Conservation (phyloP, 1,284 basidiomycete species). For the Vanrija humicola region DNA sequence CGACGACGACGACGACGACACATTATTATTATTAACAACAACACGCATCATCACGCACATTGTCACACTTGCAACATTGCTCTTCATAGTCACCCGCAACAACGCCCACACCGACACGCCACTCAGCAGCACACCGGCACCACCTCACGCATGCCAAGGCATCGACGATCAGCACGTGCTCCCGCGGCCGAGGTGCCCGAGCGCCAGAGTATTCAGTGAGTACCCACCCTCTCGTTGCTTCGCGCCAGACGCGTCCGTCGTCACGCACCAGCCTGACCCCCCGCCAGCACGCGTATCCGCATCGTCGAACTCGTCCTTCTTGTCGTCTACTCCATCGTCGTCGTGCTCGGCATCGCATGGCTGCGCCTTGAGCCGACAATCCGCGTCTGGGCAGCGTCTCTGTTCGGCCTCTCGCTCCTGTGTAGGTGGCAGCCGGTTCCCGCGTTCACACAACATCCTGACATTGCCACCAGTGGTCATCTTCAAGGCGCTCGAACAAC, state of each 20-base stretch:
- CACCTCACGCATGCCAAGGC: not conserved
- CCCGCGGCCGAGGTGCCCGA: too few species aligned
- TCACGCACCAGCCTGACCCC: too few species aligned
- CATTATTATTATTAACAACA: too few species aligned
- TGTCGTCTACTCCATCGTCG: not conserved
- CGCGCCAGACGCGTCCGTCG: too few species aligned
- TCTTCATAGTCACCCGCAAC: too few species aligned
- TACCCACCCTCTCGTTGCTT: too few species aligned
- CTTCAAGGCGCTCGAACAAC: conserved; percentile 10
- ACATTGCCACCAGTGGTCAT: conserved; percentile 1
- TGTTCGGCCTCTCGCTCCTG: not conserved
- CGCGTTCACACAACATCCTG: not conserved
- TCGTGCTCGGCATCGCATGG: not conserved
- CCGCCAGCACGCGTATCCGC: not conserved
- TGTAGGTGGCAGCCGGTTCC: not conserved
- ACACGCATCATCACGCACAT: too few species aligned
- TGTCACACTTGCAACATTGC: too few species aligned
- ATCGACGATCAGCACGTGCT: not conserved
- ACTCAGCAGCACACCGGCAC: not conserved
- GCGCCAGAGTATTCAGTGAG: too few species aligned
- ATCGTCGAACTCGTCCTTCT: conserved; percentile 3
- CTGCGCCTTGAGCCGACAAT: not conserved
- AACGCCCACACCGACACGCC: too few species aligned
- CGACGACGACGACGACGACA: too few species aligned
- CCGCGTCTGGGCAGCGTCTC: not conserved